A percentile compares a stretch with the other conserved stretches of the same genome.
These are phyloP conservation scores for Kodamaea kaohsiungensis DNA, from an alignment of 805 yeast species.

Conservation along the genomic window DNA sequence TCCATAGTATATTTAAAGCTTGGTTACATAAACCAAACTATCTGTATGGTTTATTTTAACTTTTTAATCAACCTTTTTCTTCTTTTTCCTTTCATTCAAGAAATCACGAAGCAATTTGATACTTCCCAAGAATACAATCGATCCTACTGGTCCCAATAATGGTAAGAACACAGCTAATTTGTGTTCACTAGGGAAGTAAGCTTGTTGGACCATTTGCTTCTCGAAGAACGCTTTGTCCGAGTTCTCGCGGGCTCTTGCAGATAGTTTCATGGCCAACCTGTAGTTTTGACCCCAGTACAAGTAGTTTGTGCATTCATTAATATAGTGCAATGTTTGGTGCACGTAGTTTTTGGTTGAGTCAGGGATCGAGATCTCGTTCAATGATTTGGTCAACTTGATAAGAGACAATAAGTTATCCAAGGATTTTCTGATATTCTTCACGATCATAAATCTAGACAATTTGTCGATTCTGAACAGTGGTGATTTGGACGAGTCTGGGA, in stretches of 20 bases:
- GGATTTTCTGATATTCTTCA: constrained; percentile 60
- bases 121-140: constrained; percentile 59
- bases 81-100: constrained; percentile 25
- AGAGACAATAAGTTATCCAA: constrained; percentile 74
- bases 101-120: constrained; percentile 47
- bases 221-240: constrained; percentile 87
- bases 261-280: constrained; percentile 35
- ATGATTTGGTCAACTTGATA: constrained; percentile 62
- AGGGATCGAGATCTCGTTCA: constrained; percentile 85
- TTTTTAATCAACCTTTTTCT: constrained; percentile 4
- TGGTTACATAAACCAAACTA: too few species aligned
- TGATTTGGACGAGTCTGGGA: constrained; percentile 57
- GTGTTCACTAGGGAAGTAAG: constrained; percentile 93
- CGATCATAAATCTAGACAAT: constrained; percentile 57
- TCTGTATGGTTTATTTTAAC: too few species aligned
- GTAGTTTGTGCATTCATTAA: constrained; percentile 17
- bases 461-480: constrained; percentile 66
- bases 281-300: constrained; percentile 7
- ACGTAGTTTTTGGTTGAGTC: constrained; percentile 64
- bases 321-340: constrained; percentile 44
- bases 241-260: constrained; percentile 55
- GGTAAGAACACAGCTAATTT: constrained; percentile 94
- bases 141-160: constrained; percentile 77
- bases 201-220: constrained; percentile 92
- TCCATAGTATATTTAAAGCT: too few species aligned